A percentile compares a stretch with the other conserved stretches of the same genome.
These are phyloP conservation scores for Magnusiomyces suaveolens DNA, from an alignment of 1,139 yeast genomes.

Conservation along the genomic window DNA sequence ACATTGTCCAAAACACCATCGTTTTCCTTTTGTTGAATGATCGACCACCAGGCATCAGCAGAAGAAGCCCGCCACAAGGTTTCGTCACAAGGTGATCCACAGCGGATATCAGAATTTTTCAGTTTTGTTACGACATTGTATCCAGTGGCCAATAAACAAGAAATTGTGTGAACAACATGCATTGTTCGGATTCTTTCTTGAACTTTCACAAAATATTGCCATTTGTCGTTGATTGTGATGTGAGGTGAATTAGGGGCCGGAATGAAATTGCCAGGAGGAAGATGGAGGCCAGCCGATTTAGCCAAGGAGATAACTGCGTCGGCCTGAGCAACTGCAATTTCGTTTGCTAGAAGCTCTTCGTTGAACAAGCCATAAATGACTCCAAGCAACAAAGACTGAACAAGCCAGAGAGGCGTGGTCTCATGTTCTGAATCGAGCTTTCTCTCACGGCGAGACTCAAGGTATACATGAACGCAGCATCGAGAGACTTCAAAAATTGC, in stretches of 20 bases:
- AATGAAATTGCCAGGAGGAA: conserved; percentile 40
- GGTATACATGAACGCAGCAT: conserved; percentile 62
- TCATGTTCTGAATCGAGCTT: conserved; percentile 19
- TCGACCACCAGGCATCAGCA: conserved; percentile 48
- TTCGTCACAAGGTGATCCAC: conserved; percentile 74
- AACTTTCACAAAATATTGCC: conserved; percentile 64
- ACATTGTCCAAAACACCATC: conserved; percentile 22
- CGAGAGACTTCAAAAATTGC: conserved; percentile 70
- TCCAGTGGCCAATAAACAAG: conserved; percentile 59
- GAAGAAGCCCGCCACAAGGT: conserved; percentile 57
- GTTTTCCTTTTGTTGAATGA: conserved; percentile 24
- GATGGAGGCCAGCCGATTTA: conserved; percentile 63
- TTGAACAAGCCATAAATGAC: conserved; percentile 76
- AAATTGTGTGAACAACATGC: conserved; percentile 65
- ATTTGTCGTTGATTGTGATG: conserved; percentile 42
- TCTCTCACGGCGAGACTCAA: conserved; percentile 49
- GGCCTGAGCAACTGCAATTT: conserved; percentile 65
- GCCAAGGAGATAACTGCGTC: conserved; percentile 71
- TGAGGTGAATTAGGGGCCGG: conserved; percentile 29
- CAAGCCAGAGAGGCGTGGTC: conserved; percentile 76
- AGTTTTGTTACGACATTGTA: conserved; percentile 53
- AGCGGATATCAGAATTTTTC: conserved; percentile 48
- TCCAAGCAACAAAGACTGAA: conserved; percentile 72
- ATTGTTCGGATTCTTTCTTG: conserved; percentile 83
- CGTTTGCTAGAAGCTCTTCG: conserved; percentile 63